Conservation (phyloP, 2,329 filamentous ascomycete genomes). For the Fusarium hostae region DNA sequence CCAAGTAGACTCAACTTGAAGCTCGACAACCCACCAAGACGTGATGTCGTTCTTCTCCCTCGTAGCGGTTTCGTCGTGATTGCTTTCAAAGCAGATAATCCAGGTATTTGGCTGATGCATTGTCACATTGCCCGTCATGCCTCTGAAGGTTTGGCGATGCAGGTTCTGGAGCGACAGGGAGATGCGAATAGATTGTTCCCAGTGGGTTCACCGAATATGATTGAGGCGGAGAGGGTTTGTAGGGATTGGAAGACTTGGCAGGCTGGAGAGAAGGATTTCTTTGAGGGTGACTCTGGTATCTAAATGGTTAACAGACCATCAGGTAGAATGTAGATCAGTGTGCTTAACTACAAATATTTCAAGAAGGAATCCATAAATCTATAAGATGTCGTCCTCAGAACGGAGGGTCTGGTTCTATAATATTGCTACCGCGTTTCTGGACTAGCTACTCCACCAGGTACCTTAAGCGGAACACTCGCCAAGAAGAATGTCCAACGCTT, state of each 20-base stretch:
- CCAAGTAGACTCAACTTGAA: slow-evolving; percentile 22
- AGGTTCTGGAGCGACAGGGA: slow-evolving; percentile 35
- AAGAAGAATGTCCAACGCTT: not conserved
- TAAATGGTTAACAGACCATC: too few species aligned
- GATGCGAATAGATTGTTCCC: slow-evolving; percentile 21
- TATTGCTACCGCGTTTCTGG: not conserved
- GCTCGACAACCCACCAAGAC: slow-evolving; percentile 58
- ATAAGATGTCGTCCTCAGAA: too few species aligned
- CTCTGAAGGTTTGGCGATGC: slow-evolving; percentile 43
- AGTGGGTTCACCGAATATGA: not conserved
- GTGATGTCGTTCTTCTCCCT: slow-evolving; percentile 61
- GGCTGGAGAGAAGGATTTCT: slow-evolving; percentile 7
- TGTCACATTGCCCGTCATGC: slow-evolving; percentile 62
- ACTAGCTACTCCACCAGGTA: not conserved
- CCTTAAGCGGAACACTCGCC: not conserved
- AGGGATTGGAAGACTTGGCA: slow-evolving; percentile 22
- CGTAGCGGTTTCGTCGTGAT: slow-evolving; percentile 57
- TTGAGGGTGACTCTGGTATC: slow-evolving; percentile 20
- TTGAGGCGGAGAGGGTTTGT: slow-evolving; percentile 24
- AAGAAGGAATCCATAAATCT: too few species aligned
- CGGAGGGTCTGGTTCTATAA: not conserved
- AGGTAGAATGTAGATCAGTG: too few species aligned
- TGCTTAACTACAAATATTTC: too few species aligned
- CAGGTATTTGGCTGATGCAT: slow-evolving; percentile 61
- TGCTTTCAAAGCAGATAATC: slow-evolving; percentile 60